Percentiles rank a stretch among this genome's conserved stretches.
phyloP scores from a whole-genome alignment of 2,329 filamentous ascomycete species.

The Blumeria hordei region DNA sequence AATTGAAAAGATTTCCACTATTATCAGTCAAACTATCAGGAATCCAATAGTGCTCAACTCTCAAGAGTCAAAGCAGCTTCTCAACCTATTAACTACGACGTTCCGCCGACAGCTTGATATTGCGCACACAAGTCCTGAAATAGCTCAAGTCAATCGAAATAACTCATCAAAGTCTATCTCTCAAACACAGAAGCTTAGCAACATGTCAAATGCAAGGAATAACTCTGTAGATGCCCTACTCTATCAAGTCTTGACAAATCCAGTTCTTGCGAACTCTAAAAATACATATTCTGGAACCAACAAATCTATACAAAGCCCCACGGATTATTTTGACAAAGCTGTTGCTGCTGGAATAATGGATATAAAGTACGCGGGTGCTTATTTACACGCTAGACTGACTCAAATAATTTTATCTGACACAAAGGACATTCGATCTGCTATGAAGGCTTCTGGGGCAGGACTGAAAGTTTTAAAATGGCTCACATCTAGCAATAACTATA shows the following conservation, averaged over 20 bases:
- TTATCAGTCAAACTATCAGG: too few species aligned
- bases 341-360: conserved; percentile 14
- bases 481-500: conserved; percentile 8
- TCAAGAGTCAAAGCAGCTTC: too few species aligned
- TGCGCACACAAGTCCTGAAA: too few species aligned
- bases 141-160: too few species aligned
- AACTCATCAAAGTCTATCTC: too few species aligned
- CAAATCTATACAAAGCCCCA: conserved; percentile 6
- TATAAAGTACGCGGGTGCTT: conserved; percentile 8
- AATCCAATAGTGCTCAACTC: too few species aligned
- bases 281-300: background rate
- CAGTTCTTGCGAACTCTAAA: conserved; percentile 17
- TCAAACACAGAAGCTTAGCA: background rate
- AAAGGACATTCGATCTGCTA: conserved; percentile 11
- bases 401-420: conserved; percentile 2
- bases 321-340: conserved; percentile 13
- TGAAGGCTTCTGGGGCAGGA: too few species aligned
- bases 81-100: too few species aligned
- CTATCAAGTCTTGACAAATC: conserved; percentile 24
- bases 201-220: conserved; percentile 4
- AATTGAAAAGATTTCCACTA: too few species aligned
- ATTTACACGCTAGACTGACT: conserved; percentile 7
- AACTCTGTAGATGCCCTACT: conserved; percentile 21
- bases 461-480: conserved; percentile 7
- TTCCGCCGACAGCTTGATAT: too few species aligned